phyloP scores from a whole-genome alignment of 768 basidiomycete genomes.

The Zangia roseola region DNA sequence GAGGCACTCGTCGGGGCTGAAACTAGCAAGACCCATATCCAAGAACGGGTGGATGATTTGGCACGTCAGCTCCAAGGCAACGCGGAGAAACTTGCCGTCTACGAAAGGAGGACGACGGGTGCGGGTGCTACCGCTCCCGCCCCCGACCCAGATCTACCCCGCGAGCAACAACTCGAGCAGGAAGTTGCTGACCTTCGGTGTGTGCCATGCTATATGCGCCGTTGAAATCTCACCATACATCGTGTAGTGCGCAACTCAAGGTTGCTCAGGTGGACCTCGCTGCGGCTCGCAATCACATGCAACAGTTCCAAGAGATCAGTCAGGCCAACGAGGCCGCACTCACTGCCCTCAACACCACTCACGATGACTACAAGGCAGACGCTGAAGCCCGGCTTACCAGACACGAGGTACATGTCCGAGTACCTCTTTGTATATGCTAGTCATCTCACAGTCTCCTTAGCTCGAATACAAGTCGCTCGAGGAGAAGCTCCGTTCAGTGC shows the following conservation, averaged over 20 bases:
- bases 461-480: constrained; percentile 62
- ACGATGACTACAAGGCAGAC: constrained; percentile 76
- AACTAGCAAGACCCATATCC: constrained; percentile 75
- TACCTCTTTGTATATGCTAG: too few relatives aligned
- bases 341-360: constrained; percentile 62
- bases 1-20: constrained; percentile 71
- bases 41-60: constrained; percentile 53
- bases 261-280: constrained; percentile 75
- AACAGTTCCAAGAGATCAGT: constrained; percentile 86
- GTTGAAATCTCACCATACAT: neutral
- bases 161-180: constrained; percentile 77
- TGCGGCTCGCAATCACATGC: constrained; percentile 65
- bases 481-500: constrained; percentile 54
- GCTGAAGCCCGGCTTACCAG: constrained; percentile 67
- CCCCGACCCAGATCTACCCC: constrained; percentile 48
- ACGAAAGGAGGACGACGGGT: constrained; percentile 60
- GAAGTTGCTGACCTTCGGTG: constrained; percentile 87
- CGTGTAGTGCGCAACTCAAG: constrained; percentile 66
- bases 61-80: constrained; percentile 67
- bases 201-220: constrained; percentile 16
- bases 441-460: constrained; percentile 35
- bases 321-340: constrained; percentile 80
- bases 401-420: constrained; percentile 53
- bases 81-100: constrained; percentile 83
- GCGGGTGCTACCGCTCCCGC: constrained; percentile 31